Base-by-base conservation (phyloP, 1,139 yeast species). In the Nakaseomyces delphensis region DNA sequence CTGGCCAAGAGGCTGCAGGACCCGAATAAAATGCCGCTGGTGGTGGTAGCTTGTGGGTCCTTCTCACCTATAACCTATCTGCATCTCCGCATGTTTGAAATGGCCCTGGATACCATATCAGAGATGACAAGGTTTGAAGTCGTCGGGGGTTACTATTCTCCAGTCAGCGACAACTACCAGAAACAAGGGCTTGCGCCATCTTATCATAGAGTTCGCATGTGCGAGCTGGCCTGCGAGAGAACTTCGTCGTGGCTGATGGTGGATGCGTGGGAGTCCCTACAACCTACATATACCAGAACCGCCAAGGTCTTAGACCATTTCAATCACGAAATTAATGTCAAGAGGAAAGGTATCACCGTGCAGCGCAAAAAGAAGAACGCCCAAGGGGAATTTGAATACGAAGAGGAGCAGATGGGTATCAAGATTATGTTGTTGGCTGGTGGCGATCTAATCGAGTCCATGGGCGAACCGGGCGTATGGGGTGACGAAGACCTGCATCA, bases 381-480 rank as follows among this genome's bases (percentile, higher is more conserved):
- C 20, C 31, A 36, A 14, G 31, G 31, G 15, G 7, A 21, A 8
- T 10, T 20, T 10, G 25, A 33, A 11, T 21, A 33, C 18, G 27
- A 21, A 13, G 37, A 33, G n/a, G 79, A 77, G 48, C 76, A 77
- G 47, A 71, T 86, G 49, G 96, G 95, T 16, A 96, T 85, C 45
- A 91, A 91, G 61, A 83, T 91, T 55, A 91, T 91, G 98, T 71
- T 91, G 46, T 70, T 91, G 33, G 98, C 98, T 0, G 99, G 99
- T 40, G 98, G 98, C 30, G 98, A 91, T 64, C 72, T 93, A 55
- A 91, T 91, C 45, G 98, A 91, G 64, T 81, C 94, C 40, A 91
- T 93, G 97, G 98, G 98, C n/a, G 98, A 91, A 63, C 97, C 97
- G 24, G 93, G 89, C 57, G 98, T 91, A 29, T 91, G 99, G 99